These are phyloP conservation scores for Kwoniella dendrophila DNA, from an alignment of 768 basidiomycete genomes.

Conservation along the genomic window DNA sequence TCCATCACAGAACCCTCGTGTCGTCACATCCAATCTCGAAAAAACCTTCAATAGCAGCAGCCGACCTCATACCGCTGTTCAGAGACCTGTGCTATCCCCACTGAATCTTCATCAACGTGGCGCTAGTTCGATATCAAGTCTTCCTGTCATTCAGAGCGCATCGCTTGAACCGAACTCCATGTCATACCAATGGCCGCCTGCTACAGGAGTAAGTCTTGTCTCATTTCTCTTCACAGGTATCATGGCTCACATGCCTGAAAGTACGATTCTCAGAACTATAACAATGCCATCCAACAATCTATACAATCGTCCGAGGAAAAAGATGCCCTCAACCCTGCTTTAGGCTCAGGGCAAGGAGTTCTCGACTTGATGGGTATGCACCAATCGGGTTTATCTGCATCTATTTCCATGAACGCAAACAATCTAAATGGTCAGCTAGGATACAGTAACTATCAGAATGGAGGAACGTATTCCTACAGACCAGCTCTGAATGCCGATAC, in stretches of 20 bases:
- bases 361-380: constrained; percentile 24
- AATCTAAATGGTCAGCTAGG: neutral
- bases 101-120: constrained; percentile 1
- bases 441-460: constrained; percentile 1
- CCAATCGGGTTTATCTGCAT: constrained; percentile 3
- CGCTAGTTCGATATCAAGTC: constrained; percentile 16
- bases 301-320: constrained; percentile 17
- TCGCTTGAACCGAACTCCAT: constrained; percentile 18
- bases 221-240: neutral
- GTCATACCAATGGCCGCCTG: constrained; percentile 22
- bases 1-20: constrained; percentile 11
- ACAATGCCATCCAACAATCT: neutral
- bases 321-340: constrained; percentile 4
- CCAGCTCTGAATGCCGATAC: constrained; percentile 27
- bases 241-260: neutral
- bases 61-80: constrained; percentile 13
- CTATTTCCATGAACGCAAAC: neutral
- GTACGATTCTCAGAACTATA: constrained; percentile 16
- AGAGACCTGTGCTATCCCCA: constrained; percentile 6
- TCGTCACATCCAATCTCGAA: neutral
- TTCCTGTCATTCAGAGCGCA: constrained; percentile 22
- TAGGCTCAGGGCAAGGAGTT: constrained; percentile 20
- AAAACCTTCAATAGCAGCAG: neutral
- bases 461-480: constrained; percentile 18
- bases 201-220: constrained; percentile 11